Evolutionary conservation across 495 filamentous ascomycete species (phyloP).

Genomic region (Podospora anserina): DNA sequence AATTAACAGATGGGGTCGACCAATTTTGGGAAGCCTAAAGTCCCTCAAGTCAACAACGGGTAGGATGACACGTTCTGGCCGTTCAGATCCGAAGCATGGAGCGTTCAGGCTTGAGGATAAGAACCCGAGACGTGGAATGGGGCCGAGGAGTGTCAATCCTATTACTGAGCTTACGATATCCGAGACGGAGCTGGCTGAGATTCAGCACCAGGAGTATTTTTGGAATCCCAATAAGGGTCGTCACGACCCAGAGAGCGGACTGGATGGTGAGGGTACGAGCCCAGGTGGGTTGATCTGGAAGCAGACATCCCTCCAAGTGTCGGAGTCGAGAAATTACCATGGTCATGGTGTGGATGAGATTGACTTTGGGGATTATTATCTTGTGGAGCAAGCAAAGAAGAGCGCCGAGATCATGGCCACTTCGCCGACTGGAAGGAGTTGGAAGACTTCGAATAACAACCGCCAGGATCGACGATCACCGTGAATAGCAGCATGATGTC

Average conservation of each 20-base stretch:
- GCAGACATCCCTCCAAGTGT: conserved; percentile 25
- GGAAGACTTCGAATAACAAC: neutral
- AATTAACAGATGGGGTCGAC: conserved; percentile 35
- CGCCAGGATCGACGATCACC: neutral
- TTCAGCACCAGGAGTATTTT: neutral
- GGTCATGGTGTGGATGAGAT: neutral
- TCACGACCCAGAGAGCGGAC: conserved; percentile 10
- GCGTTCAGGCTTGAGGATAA: conserved; percentile 37
- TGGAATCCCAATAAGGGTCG: conserved; percentile 37
- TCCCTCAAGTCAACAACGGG: conserved; percentile 26
- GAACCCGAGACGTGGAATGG: conserved; percentile 40
- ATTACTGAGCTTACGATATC: conserved; percentile 48
- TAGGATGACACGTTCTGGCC: conserved; percentile 29
- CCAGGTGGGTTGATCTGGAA: conserved; percentile 22
- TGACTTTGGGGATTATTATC: conserved; percentile 29
- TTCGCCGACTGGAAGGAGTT: neutral
- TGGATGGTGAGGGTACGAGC: neutral
- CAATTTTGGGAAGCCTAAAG: conserved; percentile 33
- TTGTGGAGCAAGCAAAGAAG: conserved; percentile 18
- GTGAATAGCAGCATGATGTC: neutral
- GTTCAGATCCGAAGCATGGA: conserved; percentile 18
- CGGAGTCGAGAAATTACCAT: conserved; percentile 14
- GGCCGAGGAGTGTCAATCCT: conserved; percentile 42
- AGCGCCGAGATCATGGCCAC: conserved; percentile 6
- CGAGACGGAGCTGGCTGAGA: conserved; percentile 39